Evolutionary conservation across 352 stramenopile genomes (phyloP).

Genomic region (Phytophthora sojae): DNA sequence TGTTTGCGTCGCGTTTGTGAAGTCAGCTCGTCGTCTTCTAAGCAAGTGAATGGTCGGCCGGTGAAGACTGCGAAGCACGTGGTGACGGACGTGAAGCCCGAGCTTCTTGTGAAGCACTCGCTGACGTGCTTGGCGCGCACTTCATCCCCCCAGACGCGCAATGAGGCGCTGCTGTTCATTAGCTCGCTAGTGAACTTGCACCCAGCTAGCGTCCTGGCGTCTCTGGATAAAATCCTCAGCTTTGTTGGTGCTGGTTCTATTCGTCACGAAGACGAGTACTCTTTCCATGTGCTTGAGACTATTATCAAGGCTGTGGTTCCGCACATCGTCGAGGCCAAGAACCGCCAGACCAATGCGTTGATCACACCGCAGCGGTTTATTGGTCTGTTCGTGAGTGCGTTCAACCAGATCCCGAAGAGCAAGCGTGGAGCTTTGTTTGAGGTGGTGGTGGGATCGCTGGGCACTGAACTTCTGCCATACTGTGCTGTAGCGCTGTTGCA

Average conservation of each 20-base stretch:
- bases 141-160: conserved; percentile 78
- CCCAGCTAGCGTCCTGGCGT: conserved; percentile 72
- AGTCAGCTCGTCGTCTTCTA: conserved; percentile 17
- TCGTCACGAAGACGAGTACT: conserved; percentile 86
- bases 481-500: conserved; percentile 68
- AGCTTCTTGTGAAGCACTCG: conserved; percentile 83
- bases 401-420: conserved; percentile 65
- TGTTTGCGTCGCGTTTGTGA: conserved; percentile 81
- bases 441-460: conserved; percentile 68
- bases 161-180: conserved; percentile 85
- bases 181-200: conserved; percentile 82
- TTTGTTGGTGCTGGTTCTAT: conserved; percentile 69
- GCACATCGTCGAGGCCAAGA: conserved; percentile 59
- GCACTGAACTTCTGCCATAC: conserved; percentile 58
- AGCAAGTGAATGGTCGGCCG: conserved; percentile 8
- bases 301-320: conserved; percentile 85
- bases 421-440: conserved; percentile 72
- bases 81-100: conserved; percentile 47
- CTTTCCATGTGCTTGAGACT: conserved; percentile 88
- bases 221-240: conserved; percentile 80
- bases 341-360: conserved; percentile 18
- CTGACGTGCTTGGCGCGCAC: conserved; percentile 71
- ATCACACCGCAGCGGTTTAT: conserved; percentile 84
- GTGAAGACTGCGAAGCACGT: conserved; percentile 32
- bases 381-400: conserved; percentile 77